Conservation (phyloP, 108 stramenopile genomes). For the Nitzschia sp. region DNA sequence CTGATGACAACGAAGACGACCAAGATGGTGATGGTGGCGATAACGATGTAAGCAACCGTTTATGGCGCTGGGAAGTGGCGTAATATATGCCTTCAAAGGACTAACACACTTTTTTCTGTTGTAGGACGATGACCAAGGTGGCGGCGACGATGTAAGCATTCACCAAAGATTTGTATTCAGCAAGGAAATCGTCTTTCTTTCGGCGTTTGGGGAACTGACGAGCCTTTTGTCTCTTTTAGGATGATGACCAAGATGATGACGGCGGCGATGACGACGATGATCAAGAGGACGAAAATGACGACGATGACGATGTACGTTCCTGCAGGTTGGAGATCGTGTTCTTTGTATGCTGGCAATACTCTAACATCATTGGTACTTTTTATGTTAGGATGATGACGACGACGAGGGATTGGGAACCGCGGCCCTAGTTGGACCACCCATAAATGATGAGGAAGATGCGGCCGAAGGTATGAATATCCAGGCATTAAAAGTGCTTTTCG, state of each 20-base stretch:
- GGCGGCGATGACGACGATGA: slow-evolving; percentile 9
- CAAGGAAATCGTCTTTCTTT: background rate
- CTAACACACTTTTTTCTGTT: too few relatives aligned
- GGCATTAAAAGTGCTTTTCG: background rate
- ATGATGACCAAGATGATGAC: background rate
- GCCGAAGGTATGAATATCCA: slow-evolving; percentile 18
- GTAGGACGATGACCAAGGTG: too few relatives aligned
- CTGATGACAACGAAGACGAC: slow-evolving; percentile 23
- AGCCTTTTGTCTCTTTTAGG: background rate
- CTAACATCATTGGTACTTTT: background rate
- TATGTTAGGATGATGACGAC: slow-evolving; percentile 14
- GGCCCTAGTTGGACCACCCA: slow-evolving; percentile 14
- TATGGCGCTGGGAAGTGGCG: too few relatives aligned
- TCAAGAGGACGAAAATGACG: slow-evolving; percentile 9
- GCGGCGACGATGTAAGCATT: background rate
- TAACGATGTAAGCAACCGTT: too few relatives aligned
- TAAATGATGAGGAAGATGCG: slow-evolving; percentile 26
- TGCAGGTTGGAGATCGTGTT: background rate
- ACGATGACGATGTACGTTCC: background rate
- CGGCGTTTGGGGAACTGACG: background rate
- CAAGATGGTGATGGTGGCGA: slow-evolving; percentile 9
- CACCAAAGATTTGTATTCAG: background rate
- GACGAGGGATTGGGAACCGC: slow-evolving; percentile 22
- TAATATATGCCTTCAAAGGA: too few relatives aligned
- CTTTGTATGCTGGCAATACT: background rate